Base-by-base conservation (phyloP, 495 filamentous ascomycete genomes). In the Apiosordaria backusii region DNA sequence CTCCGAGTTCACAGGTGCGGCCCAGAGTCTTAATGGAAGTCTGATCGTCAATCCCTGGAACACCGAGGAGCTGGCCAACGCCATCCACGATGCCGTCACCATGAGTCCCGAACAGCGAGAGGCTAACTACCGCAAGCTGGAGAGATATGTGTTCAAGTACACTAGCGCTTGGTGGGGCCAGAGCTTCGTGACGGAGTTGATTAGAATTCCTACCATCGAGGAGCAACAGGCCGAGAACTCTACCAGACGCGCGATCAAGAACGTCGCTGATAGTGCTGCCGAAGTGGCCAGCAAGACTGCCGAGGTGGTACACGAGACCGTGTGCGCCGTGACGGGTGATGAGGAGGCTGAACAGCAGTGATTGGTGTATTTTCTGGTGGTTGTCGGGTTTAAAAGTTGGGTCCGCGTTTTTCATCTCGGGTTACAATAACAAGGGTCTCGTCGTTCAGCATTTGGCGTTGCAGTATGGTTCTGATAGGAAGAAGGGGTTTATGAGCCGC, bases 81-180 rank as follows among this genome's bases (percentile, higher is more conserved):
- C 92, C 4, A 91, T 97, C 66, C 86, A 93, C 71, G 86, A 90
- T 65, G 91, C 92, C 9, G 86, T 97, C 58, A 95, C 89, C 35
- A 92, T 97, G 86, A 84, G 84, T 29, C 86, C 92, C 26, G 92
- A 96, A 78, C 89, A 92, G 78, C 85, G 93, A 40, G 87, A 88
- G 61, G 80, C 89, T 24, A 97, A 92, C 75, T 93, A 90, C 78
- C 83, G 88, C 72, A 92, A 91, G 75, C 78, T 97, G 61, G 86
- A 89, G 63, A 84, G 87, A 71, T 97, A 97, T 71, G 89, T 97
- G 61, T 91, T 90, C 73, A 92, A 90, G 71, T 94, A 97, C 76
- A 97, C 93, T 0, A 96, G 92, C 78, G 91, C 93, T 13, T 97
- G 96, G 87, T 99, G 94, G 94, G 95, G 94, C n/a, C 85, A 94